These are phyloP conservation scores for Leccinum griseonigrum DNA, from an alignment of 1,284 basidiomycete genomes.

Conservation along the genomic window DNA sequence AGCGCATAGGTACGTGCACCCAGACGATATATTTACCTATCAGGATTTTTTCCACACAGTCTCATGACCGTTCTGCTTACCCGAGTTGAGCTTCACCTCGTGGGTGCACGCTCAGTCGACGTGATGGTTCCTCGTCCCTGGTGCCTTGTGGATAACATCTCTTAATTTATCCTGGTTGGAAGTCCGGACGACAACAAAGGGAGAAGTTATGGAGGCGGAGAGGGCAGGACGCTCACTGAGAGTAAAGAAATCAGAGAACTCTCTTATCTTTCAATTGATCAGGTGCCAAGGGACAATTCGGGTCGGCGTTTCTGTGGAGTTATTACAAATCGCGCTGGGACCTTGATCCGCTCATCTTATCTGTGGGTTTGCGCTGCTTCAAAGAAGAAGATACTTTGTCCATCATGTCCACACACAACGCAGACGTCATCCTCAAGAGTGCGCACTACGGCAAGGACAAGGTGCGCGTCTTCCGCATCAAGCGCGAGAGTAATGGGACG, in stretches of 20 bases:
- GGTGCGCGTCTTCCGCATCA: slow-evolving; percentile 80
- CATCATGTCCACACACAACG: slow-evolving; percentile 13
- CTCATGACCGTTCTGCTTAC: not conserved
- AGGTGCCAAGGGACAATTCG: not conserved
- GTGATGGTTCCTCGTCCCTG: not conserved
- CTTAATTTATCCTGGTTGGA: not conserved
- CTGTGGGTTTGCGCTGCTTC: not conserved
- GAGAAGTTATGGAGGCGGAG: not conserved
- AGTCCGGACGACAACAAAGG: not conserved
- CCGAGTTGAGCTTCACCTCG: not conserved
- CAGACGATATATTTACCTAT: not conserved
- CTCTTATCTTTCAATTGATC: not conserved
- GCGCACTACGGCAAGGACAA: slow-evolving; percentile 87
- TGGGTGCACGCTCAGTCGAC: not conserved
- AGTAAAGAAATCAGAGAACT: too few species aligned
- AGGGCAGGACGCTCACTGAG: not conserved
- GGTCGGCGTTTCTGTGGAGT: not conserved
- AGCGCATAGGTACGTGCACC: not conserved
- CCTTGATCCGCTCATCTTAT: not conserved
- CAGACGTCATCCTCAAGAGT: slow-evolving; percentile 35
- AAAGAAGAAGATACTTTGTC: too few species aligned
- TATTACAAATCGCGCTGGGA: not conserved
- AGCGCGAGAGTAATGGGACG: slow-evolving; percentile 60
- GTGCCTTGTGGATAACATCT: not conserved
- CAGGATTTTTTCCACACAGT: not conserved